Percentiles rank a stretch among this genome's conserved stretches.
phyloP scores from a whole-genome alignment of 768 basidiomycete species.

The Favolaschia claudopus region DNA sequence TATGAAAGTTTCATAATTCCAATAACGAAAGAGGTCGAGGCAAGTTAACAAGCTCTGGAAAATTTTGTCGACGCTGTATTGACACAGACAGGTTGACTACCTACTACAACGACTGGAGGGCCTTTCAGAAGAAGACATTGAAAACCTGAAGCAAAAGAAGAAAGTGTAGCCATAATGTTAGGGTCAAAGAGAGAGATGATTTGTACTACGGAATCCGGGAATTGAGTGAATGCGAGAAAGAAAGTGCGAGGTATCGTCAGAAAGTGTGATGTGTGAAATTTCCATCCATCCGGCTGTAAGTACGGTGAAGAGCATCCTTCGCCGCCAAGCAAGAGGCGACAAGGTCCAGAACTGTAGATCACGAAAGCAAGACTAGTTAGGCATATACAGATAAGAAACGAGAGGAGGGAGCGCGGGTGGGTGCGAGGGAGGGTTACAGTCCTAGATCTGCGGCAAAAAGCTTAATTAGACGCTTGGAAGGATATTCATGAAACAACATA shows the following conservation, averaged over 20 bases:
- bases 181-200: no score
- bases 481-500: slow-evolving; percentile 35
- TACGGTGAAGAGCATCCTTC: slow-evolving; percentile 10
- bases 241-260: slow-evolving; percentile 20
- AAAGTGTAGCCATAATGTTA: slow-evolving; percentile 21
- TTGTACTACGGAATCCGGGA: slow-evolving; percentile 8
- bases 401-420: background rate
- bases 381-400: slow-evolving; percentile 13
- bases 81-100: slow-evolving; percentile 81
- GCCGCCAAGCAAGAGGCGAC: slow-evolving; percentile 2
- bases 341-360: background rate
- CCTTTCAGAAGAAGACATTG: slow-evolving; percentile 81
- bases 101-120: slow-evolving; percentile 90
- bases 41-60: slow-evolving; percentile 42
- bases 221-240: background rate
- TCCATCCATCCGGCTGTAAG: slow-evolving; percentile 24
- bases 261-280: slow-evolving; percentile 7
- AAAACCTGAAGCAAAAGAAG: slow-evolving; percentile 55
- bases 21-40: slow-evolving; percentile 98
- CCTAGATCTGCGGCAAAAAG: slow-evolving; percentile 53
- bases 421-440: slow-evolving; percentile 40
- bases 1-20: slow-evolving; percentile 98
- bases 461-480: background rate
- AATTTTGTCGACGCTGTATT: background rate
- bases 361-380: slow-evolving; percentile 15